These are phyloP conservation scores for Pythium insidiosum DNA, from an alignment of 352 stramenopile genomes.

Conservation along the genomic window DNA sequence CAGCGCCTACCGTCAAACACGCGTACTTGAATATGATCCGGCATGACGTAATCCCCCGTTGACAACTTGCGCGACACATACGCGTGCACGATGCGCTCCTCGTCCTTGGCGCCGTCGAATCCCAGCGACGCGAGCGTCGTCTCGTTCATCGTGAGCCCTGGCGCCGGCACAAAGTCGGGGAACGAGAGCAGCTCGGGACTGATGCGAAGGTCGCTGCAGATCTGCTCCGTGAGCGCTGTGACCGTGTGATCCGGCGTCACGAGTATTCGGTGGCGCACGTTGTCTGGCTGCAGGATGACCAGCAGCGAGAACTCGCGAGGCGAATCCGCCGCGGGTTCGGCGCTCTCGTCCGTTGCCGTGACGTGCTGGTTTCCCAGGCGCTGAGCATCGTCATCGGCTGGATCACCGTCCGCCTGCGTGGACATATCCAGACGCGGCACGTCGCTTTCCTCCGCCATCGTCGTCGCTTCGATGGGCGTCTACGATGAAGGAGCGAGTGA, in stretches of 20 bases:
- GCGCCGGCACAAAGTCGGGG: conserved; percentile 33
- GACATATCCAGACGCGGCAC: conserved; percentile 2
- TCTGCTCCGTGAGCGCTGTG: conserved; percentile 33
- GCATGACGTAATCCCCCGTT: conserved; percentile 77
- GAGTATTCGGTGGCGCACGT: conserved; percentile 58
- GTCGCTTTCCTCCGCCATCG: neutral
- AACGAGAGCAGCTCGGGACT: conserved; percentile 49
- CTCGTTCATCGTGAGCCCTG: conserved; percentile 22
- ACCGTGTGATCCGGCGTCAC: conserved; percentile 45
- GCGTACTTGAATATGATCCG: conserved; percentile 70
- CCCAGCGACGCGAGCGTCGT: conserved; percentile 29
- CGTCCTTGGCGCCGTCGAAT: conserved; percentile 18
- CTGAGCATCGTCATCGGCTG: too few relatives aligned
- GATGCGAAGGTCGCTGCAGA: conserved; percentile 58
- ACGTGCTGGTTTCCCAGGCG: too few relatives aligned
- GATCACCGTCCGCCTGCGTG: neutral
- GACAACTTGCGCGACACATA: conserved; percentile 30
- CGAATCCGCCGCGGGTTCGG: too few relatives aligned
- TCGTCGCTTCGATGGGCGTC: neutral
- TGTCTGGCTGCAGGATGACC: conserved; percentile 67
- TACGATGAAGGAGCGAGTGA: neutral
- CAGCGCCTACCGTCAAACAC: too few relatives aligned
- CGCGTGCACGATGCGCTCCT: conserved; percentile 35
- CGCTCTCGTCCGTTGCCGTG: too few relatives aligned
- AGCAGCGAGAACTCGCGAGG: conserved; percentile 58